Base-by-base conservation (phyloP, 192 early-diverging fungal species). In the Diversispora epigaea region DNA sequence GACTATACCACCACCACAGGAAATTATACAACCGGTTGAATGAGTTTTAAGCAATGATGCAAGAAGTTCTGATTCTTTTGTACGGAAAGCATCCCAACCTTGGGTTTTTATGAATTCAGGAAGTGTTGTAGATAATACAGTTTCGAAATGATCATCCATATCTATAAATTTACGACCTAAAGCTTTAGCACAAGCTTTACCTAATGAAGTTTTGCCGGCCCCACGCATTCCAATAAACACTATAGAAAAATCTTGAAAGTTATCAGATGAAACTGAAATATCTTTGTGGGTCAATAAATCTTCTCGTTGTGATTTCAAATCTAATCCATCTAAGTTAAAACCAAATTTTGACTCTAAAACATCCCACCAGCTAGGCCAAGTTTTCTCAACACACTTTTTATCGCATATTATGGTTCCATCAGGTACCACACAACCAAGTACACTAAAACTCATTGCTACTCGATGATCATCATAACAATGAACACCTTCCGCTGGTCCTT, bases 321-420 rank as follows among this genome's bases (percentile, higher is more conserved):
- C 86, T 45, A 87, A 58, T 64, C 92, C 93, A 6, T 83, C 76
- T 4, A 83, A 77, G 6, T 82, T 80, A 7, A 91, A 91, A 22
- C 90, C 91, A 49, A 99, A 82, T 32, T 89, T 89, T 73, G 89
- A 86, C 58, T 93, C 92, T 10, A 99, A 84, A 52, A 92, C 89
- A 71, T 99, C 96, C 97, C 97, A 99, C 97, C 97, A 99, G 62
- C 85, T 89, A 32, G 97, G 97, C 97, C 97, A 99, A 1, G 97
- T 99, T 86, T 99, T 99, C 78, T 95, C 97, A 6, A 98, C 96
- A 79, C 97, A 99, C 77, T 95, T 92, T 80, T 95, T 95, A 81
- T 99, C 97, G 67, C 86, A 88, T 65, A 99, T 89, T 75, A 89
- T 86, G 0, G 90, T 88, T 7, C 91, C 92, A 14, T 80, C 76